A percentile compares a stretch with the other conserved stretches of the same genome.
Evolutionary conservation across 2,329 filamentous ascomycete genomes (phyloP).

Genomic region (Sclerotinia borealis): DNA sequence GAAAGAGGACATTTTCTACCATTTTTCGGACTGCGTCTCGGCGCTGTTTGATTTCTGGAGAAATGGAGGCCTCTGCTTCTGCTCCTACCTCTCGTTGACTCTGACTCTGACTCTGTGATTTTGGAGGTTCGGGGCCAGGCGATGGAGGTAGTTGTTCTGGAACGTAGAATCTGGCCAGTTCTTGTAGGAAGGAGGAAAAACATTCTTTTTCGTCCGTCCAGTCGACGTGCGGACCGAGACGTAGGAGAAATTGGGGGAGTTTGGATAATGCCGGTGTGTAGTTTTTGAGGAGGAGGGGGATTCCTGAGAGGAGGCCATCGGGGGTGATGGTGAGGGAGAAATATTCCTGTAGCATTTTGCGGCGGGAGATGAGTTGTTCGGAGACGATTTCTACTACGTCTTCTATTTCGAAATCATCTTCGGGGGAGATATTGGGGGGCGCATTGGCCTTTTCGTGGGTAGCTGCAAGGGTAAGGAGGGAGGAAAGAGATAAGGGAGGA

Average conservation of each 20-base stretch:
- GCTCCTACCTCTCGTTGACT: background rate
- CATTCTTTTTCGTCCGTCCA: conserved; percentile 83
- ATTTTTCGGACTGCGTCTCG: conserved; percentile 65
- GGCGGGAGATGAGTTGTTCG: conserved; percentile 63
- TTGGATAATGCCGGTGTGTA: conserved; percentile 84
- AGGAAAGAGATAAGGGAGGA: conserved; percentile 64
- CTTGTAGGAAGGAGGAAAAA: conserved; percentile 77
- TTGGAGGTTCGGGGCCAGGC: conserved; percentile 34
- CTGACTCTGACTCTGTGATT: conserved; percentile 29
- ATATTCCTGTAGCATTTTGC: conserved; percentile 88
- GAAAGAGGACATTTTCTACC: conserved; percentile 83
- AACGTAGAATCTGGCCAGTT: conserved; percentile 85
- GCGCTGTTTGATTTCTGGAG: conserved; percentile 49
- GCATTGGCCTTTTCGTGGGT: conserved; percentile 57
- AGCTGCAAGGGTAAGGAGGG: conserved; percentile 67
- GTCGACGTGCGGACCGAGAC: conserved; percentile 79
- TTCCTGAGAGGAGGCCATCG: conserved; percentile 66
- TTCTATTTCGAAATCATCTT: conserved; percentile 57
- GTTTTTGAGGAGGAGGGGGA: conserved; percentile 82
- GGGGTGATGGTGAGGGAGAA: conserved; percentile 80
- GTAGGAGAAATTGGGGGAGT: conserved; percentile 79
- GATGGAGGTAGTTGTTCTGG: conserved; percentile 71
- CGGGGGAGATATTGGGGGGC: conserved; percentile 27
- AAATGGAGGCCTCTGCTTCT: background rate
- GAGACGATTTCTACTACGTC: conserved; percentile 61